These are phyloP conservation scores for Kodamaea arcana DNA, from an alignment of 1,139 yeast genomes.

Conservation along the genomic window DNA sequence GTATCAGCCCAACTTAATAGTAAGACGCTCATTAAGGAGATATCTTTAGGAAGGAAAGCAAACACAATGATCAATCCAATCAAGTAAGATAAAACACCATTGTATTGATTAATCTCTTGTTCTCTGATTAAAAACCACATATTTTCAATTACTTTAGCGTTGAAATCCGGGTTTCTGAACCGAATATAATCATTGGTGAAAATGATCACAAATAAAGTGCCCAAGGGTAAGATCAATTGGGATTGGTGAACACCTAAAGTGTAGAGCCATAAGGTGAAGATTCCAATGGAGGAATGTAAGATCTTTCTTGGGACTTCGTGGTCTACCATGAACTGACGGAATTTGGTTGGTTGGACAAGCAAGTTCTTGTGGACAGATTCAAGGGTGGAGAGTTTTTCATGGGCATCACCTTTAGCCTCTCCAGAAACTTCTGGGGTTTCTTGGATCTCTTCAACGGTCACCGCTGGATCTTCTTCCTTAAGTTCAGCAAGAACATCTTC, in stretches of 20 bases:
- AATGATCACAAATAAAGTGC: conserved; percentile 50
- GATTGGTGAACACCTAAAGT: conserved; percentile 53
- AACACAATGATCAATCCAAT: conserved; percentile 75
- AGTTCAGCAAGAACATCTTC: conserved; percentile 4
- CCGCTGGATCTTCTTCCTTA: not conserved
- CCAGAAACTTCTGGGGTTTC: not conserved
- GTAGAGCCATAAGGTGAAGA: conserved; percentile 70
- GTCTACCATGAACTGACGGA: conserved; percentile 56
- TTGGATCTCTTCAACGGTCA: not conserved
- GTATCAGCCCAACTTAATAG: conserved; percentile 96
- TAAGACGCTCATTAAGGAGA: conserved; percentile 68
- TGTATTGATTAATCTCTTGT: conserved; percentile 61
- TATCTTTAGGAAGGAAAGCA: conserved; percentile 70
- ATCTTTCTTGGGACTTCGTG: conserved; percentile 87
- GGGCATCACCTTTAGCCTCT: not conserved
- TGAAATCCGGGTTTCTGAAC: conserved; percentile 56
- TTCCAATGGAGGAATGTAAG: conserved; percentile 85
- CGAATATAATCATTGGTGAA: conserved; percentile 68
- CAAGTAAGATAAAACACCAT: conserved; percentile 84
- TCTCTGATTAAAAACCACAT: conserved; percentile 85
- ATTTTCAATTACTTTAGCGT: conserved; percentile 55
- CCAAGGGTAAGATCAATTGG: conserved; percentile 58
- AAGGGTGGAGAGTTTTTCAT: no score
- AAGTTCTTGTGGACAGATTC: conserved; percentile 4
- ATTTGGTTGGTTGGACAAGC: conserved; percentile 11